Base-by-base conservation (phyloP, 352 stramenopile genomes). In the Pythium dissotocum region DNA sequence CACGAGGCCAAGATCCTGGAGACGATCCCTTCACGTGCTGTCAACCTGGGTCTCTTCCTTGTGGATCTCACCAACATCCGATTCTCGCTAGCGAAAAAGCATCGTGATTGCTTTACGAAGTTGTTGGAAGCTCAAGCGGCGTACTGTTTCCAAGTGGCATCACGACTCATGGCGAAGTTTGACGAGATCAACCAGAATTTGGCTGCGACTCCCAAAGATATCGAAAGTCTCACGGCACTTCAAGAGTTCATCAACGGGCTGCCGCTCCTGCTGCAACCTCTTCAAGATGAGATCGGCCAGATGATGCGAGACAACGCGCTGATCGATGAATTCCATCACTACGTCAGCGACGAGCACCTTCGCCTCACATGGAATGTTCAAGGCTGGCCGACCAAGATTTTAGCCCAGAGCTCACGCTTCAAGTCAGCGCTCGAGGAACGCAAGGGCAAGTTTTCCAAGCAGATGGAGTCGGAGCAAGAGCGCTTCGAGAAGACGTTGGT, bases 391-490 rank as follows among this genome's bases (percentile, higher is more conserved):
- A 90, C 83, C n/a, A 94, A 95, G 61, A 93, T 98, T 35, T 38
- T 85, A 6, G 80, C 88, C 9, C 90, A 97, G 62, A 93, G 88
- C 55, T 69, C 82, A 5, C 77, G 84, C 1, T 91, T 94, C 61
- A 92, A 95, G 38, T 82, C 72, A 28, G 80, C 78, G 3, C 77
- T 96, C 5, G 85, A 95, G 6, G 80, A 96, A 46, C 87, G 85
- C 12, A 97, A 97, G 62, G 70, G 76, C 7, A 89, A 90, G 60
- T 98, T 98, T 64, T 79, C 91, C 6, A 93, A 97, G 58, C 88
- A 97, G 58, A 98, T 98, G 94, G 87, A 97, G 56, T 91, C 91
- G 0, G 95, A 98, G 67, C 95, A 99, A 68, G 86, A 96, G 49
- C 83, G 89, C 0, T 98, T 98, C 66, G 85, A 96, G 10, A 94